phyloP scores from a whole-genome alignment of 73 alveolate genomes.

The Tetrahymena elliotti region DNA sequence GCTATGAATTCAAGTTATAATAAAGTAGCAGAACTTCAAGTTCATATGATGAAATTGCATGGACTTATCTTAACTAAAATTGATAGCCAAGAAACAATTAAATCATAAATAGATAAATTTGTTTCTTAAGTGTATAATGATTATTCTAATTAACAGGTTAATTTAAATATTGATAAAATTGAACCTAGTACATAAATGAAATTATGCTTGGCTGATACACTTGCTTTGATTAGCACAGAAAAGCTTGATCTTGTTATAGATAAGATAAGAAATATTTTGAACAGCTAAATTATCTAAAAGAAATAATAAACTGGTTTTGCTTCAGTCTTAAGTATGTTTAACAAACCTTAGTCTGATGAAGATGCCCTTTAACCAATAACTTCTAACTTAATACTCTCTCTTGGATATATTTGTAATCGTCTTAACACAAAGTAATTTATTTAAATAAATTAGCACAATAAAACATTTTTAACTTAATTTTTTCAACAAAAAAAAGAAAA shows the following conservation, averaged over 20 bases:
- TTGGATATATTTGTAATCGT: not conserved
- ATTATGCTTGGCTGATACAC: not conserved
- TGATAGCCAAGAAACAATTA: not conserved
- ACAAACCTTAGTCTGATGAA: not conserved
- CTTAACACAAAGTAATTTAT: not conserved
- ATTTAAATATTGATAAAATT: not conserved
- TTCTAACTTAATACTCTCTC: not conserved
- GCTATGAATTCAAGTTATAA: not conserved
- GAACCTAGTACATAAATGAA: not conserved
- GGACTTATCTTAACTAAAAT: not conserved
- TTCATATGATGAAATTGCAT: not conserved
- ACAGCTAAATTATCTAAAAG: not conserved
- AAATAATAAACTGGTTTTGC: not conserved
- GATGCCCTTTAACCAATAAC: not conserved
- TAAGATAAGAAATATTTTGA: not conserved
- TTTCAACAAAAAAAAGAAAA: not conserved
- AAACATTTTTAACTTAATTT: not conserved
- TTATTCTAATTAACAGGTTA: not conserved
- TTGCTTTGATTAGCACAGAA: not conserved
- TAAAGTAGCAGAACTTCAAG: not conserved
- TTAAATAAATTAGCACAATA: too few species aligned
- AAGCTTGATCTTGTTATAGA: not conserved
- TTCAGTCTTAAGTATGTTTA: not conserved
- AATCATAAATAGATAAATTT: not conserved
- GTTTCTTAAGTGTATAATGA: not conserved